A percentile compares a stretch with the other conserved stretches of the same genome.
phyloP scores from a whole-genome alignment of 2,329 filamentous ascomycete genomes.

The Venturiaceae sp. region DNA sequence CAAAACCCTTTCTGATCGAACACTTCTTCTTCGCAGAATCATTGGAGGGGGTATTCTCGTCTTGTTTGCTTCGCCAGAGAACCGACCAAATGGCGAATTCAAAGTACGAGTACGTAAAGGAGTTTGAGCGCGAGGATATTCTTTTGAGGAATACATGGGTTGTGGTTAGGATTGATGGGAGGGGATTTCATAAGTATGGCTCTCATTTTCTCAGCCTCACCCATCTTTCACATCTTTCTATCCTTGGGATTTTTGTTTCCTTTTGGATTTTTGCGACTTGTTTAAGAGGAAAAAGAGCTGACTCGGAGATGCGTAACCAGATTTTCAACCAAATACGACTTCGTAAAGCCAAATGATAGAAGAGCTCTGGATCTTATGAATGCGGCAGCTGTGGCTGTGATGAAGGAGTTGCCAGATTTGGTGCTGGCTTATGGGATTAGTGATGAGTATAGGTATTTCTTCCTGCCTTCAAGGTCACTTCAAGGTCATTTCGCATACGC shows the following conservation, averaged over 20 bases:
- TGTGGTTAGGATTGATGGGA: conserved; percentile 84
- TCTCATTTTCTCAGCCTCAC: not conserved
- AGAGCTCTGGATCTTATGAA: conserved; percentile 92
- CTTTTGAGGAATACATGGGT: conserved; percentile 92
- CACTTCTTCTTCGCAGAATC: too few species aligned
- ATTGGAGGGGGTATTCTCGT: too few species aligned
- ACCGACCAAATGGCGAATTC: conserved; percentile 7
- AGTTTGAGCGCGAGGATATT: conserved; percentile 73
- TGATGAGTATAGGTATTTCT: conserved; percentile 72
- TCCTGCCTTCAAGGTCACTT: conserved; percentile 9
- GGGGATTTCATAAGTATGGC: conserved; percentile 75
- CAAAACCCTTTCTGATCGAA: too few species aligned
- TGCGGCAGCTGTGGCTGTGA: conserved; percentile 72
- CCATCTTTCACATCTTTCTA: conserved; percentile 6
- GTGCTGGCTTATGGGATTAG: conserved; percentile 86
- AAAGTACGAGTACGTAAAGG: conserved; percentile 79
- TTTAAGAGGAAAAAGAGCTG: not conserved
- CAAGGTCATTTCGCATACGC: conserved; percentile 14
- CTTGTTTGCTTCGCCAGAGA: too few species aligned
- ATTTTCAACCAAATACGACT: conserved; percentile 72
- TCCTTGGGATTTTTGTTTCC: conserved; percentile 5
- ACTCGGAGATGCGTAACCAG: conserved; percentile 31
- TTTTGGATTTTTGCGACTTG: conserved; percentile 7
- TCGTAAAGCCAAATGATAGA: conserved; percentile 86
- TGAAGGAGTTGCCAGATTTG: conserved; percentile 76